These are phyloP conservation scores for Lagenidium giganteum DNA, from an alignment of 352 stramenopile genomes.

Conservation along the genomic window DNA sequence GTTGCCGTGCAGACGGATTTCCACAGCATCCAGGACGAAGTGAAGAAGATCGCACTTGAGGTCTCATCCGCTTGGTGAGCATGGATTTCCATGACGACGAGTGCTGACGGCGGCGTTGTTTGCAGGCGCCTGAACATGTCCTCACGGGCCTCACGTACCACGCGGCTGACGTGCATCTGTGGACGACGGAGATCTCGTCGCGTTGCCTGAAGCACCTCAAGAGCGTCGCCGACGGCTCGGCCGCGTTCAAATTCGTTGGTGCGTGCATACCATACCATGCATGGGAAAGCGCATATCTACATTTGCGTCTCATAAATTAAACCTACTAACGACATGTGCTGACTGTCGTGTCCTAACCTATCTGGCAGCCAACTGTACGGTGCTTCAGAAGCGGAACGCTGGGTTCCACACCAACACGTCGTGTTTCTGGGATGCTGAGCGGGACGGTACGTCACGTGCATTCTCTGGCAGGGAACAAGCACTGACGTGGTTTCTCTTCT, in stretches of 20 bases:
- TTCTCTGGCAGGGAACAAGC: neutral
- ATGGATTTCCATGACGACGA: neutral
- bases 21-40: neutral
- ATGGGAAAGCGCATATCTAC: no score
- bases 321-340: constrained; percentile 1
- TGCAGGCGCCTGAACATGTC: constrained; percentile 71
- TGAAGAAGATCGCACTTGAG: no score
- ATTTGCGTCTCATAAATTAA: constrained; percentile 1
- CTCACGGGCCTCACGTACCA: constrained; percentile 68
- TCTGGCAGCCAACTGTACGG: constrained; percentile 56
- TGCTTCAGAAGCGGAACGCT: constrained; percentile 78
- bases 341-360: neutral
- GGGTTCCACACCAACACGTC: constrained; percentile 71
- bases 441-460: neutral
- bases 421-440: constrained; percentile 12
- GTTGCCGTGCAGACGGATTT: neutral
- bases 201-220: constrained; percentile 85
- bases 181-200: constrained; percentile 72
- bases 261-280: no score
- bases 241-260: constrained; percentile 89
- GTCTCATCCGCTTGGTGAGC: neutral
- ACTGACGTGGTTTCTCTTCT: constrained; percentile 1
- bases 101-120: no score
- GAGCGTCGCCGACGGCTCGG: constrained; percentile 72
- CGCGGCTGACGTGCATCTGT: constrained; percentile 72